Base-by-base conservation (phyloP, 306 rosid species). In the Erythrophleum fordii region DNA sequence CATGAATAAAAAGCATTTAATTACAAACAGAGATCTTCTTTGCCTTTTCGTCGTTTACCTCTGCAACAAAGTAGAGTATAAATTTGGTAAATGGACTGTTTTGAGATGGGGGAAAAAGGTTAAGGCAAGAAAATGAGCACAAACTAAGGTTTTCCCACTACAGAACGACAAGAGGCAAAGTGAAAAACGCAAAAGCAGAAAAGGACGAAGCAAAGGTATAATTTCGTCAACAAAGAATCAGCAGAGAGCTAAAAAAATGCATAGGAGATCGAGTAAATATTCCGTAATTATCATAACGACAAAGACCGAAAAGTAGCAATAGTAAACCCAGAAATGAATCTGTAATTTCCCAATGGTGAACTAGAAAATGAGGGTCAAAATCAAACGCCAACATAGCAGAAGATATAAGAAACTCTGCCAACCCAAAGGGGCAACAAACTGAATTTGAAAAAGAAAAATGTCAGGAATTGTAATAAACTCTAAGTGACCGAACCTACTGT, bases 191-290 rank as follows among this genome's bases (percentile, higher is more conserved):
- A 81, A 92, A 89, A 92, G 94, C 85, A 89, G 89, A 89, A 88
- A 91, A 88, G 75, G 95, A 85, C 92, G 91, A 90, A 87, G 87
- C 62, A 72, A 84, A 88, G 55, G 79, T 72, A 78, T 86, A 81
- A 88, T 88, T 78, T 87, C 79, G 93, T 84, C 93, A 86, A 88
- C 85, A 87, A 79, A 82, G 83, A 84, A 84, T 80, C 86, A 78
- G 76, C 60, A 48, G 61, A 73, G 55, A 64, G 53, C 52, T 59
- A 49, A n/a, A 68, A 80, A 59, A 73, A 64, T 12, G 76, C 26
- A 45, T 59, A 42, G 35, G 69, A 66, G 78, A 74, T 85, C 72
- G 70, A 73, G 81, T 60, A 86, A 74, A 84, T 60, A 70, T 42
- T 77, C 70, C 76, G 65, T 79, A 83, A 81, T 85, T 85, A 80